phyloP scores from a whole-genome alignment of 345 rosid species.

The Physaria fendleri region DNA sequence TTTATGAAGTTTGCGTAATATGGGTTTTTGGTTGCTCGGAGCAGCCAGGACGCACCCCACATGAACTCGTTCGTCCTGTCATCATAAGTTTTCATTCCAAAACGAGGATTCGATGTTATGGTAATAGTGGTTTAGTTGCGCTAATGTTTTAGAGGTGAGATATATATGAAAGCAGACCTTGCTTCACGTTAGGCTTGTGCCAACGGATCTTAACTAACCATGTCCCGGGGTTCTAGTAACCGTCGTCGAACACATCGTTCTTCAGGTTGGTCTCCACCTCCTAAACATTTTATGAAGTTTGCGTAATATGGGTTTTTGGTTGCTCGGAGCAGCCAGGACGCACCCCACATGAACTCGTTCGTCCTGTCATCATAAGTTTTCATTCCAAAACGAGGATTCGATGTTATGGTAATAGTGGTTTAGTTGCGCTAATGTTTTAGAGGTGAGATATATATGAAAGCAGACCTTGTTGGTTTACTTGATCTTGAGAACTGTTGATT shows the following conservation, averaged over 20 bases:
- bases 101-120: background rate
- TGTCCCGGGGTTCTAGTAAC: too few species aligned
- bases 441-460: background rate
- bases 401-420: background rate
- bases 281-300: slow-evolving; percentile 54
- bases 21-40: slow-evolving; percentile 60
- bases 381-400: background rate
- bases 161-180: slow-evolving; percentile 39
- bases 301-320: slow-evolving; percentile 57
- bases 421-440: background rate
- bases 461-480: slow-evolving; percentile 67
- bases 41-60: slow-evolving; percentile 89
- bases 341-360: slow-evolving; percentile 91
- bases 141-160: background rate
- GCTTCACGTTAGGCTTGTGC: slow-evolving; percentile 23
- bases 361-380: slow-evolving; percentile 40
- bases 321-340: slow-evolving; percentile 74
- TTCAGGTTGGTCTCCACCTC: slow-evolving; percentile 73
- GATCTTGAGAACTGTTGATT: too few species aligned
- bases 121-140: background rate
- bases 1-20: slow-evolving; percentile 56
- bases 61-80: slow-evolving; percentile 79
- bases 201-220: slow-evolving; percentile 22
- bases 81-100: background rate
- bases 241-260: too few species aligned